Conservation (phyloP, 129 eudicot genomes). For the Artemisia tridentata region DNA sequence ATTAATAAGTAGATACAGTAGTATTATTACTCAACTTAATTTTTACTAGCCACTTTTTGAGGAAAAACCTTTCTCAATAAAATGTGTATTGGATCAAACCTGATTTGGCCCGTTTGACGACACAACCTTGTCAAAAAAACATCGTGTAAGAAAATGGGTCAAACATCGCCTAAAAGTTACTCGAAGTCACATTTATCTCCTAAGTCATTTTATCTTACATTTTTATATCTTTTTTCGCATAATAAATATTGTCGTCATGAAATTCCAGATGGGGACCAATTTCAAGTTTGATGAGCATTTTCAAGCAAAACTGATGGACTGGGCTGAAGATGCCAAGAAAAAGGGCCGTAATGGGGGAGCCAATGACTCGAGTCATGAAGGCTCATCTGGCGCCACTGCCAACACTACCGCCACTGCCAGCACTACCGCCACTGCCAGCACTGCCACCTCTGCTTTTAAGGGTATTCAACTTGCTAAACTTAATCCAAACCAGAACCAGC, state of each 20-base stretch:
- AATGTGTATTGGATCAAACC: too few relatives aligned
- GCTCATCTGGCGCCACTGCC: conserved; percentile 12
- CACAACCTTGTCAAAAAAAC: neutral
- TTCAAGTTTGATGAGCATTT: conserved; percentile 59
- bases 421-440: neutral
- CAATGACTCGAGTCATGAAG: conserved; percentile 33
- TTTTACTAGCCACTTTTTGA: too few relatives aligned
- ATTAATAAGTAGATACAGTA: too few relatives aligned
- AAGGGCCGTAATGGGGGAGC: conserved; percentile 13
- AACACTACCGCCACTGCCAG: neutral
- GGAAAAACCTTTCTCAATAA: too few relatives aligned
- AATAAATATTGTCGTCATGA: neutral
- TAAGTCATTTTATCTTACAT: neutral
- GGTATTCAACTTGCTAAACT: conserved; percentile 34
- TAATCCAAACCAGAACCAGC: conserved; percentile 27
- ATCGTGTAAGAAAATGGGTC: neutral
- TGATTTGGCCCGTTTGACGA: too few relatives aligned
- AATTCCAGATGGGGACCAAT: conserved; percentile 62
- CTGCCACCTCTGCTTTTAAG: conserved; percentile 30
- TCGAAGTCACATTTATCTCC: neutral
- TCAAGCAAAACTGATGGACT: conserved; percentile 47
- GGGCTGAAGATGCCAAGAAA: conserved; percentile 58
- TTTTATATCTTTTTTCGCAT: neutral
- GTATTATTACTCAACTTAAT: too few relatives aligned
- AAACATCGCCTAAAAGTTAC: neutral